Evolutionary conservation across 495 filamentous ascomycete genomes (phyloP).

Genomic region (Talaromyces proteolyticus): DNA sequence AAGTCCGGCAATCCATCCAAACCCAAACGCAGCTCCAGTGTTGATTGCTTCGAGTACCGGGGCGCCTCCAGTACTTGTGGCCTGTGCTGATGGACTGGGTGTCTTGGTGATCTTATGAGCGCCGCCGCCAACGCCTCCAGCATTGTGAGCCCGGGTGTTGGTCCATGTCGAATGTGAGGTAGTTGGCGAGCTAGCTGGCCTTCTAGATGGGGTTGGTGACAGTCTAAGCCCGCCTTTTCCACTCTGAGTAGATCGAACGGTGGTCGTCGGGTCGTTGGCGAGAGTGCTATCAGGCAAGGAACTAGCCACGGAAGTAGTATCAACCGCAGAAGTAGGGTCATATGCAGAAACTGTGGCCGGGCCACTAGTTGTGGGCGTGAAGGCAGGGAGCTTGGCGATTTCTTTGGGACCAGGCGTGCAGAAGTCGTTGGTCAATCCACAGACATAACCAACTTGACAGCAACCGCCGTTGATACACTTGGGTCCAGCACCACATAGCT

Average conservation of each 20-base stretch:
- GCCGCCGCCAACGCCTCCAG: neutral
- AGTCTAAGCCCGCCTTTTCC: neutral
- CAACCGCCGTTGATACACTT: constrained; percentile 2
- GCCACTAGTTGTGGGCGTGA: too few species aligned
- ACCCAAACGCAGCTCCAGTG: neutral
- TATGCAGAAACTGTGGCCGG: neutral
- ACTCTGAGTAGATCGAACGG: neutral
- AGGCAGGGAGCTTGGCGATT: neutral
- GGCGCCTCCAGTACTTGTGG: neutral
- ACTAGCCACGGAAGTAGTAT: neutral
- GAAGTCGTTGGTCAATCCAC: constrained; percentile 4
- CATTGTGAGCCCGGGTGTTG: neutral
- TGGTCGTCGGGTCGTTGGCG: neutral
- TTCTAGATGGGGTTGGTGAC: neutral
- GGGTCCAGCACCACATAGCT: constrained; percentile 1
- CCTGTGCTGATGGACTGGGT: neutral
- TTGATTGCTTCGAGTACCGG: neutral
- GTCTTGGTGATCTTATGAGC: neutral
- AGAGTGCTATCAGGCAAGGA: neutral
- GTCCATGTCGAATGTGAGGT: neutral
- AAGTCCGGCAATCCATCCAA: neutral
- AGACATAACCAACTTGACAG: constrained; percentile 4
- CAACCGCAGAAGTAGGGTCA: neutral
- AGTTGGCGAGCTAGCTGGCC: neutral
- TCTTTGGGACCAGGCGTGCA: constrained; percentile 1